These are phyloP conservation scores for Botrytis sinoallii DNA, from an alignment of 2,329 filamentous ascomycete species.

Conservation along the genomic window DNA sequence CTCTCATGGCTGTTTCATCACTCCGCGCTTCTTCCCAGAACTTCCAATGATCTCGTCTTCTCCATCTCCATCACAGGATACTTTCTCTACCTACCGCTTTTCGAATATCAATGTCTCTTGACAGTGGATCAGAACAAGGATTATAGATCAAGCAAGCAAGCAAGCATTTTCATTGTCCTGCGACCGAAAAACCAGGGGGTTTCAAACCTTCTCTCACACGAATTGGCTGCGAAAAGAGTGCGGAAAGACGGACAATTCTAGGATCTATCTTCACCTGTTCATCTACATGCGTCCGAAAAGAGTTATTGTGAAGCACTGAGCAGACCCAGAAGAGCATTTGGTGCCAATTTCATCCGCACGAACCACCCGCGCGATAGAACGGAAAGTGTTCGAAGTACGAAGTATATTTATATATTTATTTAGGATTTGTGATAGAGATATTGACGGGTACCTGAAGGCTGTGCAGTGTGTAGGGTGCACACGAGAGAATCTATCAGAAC, in stretches of 20 bases:
- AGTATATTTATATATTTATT: slow-evolving; percentile 22
- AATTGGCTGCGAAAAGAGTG: background rate
- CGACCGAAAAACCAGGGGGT: background rate
- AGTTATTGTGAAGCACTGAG: slow-evolving; percentile 4
- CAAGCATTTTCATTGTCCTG: background rate
- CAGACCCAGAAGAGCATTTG: slow-evolving; percentile 6
- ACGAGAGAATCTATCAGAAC: slow-evolving; percentile 25
- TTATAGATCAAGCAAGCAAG: slow-evolving; percentile 1
- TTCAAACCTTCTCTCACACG: background rate
- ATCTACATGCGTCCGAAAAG: slow-evolving; percentile 4
- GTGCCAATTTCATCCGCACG: slow-evolving; percentile 21
- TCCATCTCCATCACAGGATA: background rate
- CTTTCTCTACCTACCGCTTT: background rate
- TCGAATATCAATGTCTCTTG: background rate
- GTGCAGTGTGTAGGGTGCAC: slow-evolving; percentile 25
- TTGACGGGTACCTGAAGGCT: slow-evolving; percentile 27
- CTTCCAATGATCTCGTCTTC: background rate
- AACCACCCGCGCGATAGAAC: slow-evolving; percentile 21
- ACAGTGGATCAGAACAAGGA: slow-evolving; percentile 15
- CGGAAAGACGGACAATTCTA: background rate
- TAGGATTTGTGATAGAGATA: slow-evolving; percentile 25
- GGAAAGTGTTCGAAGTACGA: slow-evolving; percentile 17
- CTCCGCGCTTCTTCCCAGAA: background rate
- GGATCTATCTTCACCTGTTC: background rate
- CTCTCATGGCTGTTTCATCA: slow-evolving; percentile 12